Base-by-base conservation (phyloP, 108 stramenopile species). In the Hondaea fermentalgiana region DNA sequence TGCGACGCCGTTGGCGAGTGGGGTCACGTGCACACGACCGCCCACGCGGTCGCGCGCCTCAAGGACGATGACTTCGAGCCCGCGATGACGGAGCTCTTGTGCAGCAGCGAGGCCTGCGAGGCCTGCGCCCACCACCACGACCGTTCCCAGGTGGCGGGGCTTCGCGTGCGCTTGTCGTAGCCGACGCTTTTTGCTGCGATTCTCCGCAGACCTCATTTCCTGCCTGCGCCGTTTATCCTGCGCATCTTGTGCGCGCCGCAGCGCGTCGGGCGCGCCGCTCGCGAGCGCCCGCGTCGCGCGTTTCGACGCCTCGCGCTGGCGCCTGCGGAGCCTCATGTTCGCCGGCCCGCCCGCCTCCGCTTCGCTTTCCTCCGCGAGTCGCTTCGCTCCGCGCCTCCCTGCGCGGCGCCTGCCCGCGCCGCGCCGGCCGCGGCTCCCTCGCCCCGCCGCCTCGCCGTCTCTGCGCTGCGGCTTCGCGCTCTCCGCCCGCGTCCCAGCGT, bases 91-190 rank as follows among this genome's bases (percentile, higher is more conserved):
- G 44, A 93, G 87, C 92, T 93, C 92, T 4, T 90, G 76, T 4
- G 92, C 92, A 29, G 92, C 91, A 49, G 91, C 89, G 8, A 93
- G 89, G 14, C 92, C 92, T 6, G 91, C 90, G 4, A 91, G 47
- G 44, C 92, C 92, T 14, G 92, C 92, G 2, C 92, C 92, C 8
- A 93, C 89, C 8, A 93, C 87, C 3, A 93, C 59, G 3, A 93
- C 92, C 1, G 76, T 53, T 6, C 49, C 49, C 19, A 53, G 49
- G 51, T 14, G 1, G 21, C 42, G 25, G 35, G 64, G 3, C 17
- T 17, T 42, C 1, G 64, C 64, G 21, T 69, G 64, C 64, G 14
- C 21, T 17, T 16, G 8, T 10, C 6, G 8, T 17, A 8, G 64
- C 14, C 42, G 64, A 0, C 64, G 64, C 5, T 69, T 69, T 23